Conservation (phyloP, 495 filamentous ascomycete species). For the Xylaria cubensis region DNA sequence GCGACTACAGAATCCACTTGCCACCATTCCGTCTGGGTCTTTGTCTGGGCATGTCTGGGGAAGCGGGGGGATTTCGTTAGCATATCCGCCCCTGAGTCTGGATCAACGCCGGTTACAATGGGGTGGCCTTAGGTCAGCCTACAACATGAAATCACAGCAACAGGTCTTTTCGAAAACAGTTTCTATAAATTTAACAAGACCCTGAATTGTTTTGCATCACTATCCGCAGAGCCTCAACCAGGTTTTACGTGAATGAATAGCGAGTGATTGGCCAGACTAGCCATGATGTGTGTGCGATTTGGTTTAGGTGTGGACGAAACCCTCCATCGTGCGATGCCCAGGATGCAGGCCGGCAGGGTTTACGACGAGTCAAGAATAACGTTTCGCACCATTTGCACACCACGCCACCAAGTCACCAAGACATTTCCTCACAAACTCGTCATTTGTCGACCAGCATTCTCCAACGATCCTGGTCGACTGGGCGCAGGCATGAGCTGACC, state of each 20-base stretch:
- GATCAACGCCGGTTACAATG: neutral
- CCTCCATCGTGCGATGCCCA: constrained; percentile 8
- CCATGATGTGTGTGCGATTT: neutral
- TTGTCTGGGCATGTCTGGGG: constrained; percentile 20
- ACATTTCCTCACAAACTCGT: neutral
- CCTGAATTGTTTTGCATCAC: neutral
- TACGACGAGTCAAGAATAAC: constrained; percentile 1
- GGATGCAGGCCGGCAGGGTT: neutral
- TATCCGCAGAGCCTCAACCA: constrained; percentile 18
- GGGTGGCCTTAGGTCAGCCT: neutral
- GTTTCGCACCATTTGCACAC: neutral
- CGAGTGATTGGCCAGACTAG: constrained; percentile 12
- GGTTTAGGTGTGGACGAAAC: constrained; percentile 9
- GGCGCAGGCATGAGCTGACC: constrained; percentile 27
- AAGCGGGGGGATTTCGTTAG: constrained; percentile 22
- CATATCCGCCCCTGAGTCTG: constrained; percentile 22
- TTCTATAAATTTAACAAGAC: neutral
- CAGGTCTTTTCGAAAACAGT: neutral
- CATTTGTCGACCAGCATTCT: constrained; percentile 12
- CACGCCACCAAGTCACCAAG: neutral
- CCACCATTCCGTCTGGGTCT: constrained; percentile 10
- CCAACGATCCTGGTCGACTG: neutral
- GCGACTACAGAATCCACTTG: constrained; percentile 1
- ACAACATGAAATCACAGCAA: constrained; percentile 9
- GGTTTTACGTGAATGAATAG: neutral